phyloP scores from a whole-genome alignment of 495 filamentous ascomycete genomes.

The Neurospora sp. region DNA sequence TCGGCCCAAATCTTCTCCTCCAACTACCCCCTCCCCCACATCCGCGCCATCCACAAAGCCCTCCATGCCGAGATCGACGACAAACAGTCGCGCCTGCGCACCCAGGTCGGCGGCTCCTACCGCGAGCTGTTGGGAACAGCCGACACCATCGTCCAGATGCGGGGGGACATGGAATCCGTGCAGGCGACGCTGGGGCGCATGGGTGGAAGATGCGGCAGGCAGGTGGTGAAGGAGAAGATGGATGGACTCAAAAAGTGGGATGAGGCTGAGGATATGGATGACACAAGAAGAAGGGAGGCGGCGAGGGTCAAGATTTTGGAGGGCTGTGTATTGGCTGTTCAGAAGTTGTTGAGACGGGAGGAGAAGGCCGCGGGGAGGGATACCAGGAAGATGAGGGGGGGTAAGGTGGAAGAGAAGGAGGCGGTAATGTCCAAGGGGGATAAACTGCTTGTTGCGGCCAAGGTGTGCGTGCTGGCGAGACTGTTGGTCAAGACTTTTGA shows the following conservation, averaged over 20 bases:
- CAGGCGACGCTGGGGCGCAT: slow-evolving; percentile 61
- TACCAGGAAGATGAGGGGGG: slow-evolving; percentile 18
- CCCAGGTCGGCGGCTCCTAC: slow-evolving; percentile 88
- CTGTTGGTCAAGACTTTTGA: slow-evolving; percentile 37
- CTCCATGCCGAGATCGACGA: slow-evolving; percentile 52
- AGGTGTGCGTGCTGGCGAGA: slow-evolving; percentile 65
- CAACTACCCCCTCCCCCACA: slow-evolving; percentile 51
- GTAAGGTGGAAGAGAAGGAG: neutral
- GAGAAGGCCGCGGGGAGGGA: slow-evolving; percentile 14
- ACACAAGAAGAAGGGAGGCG: slow-evolving; percentile 11
- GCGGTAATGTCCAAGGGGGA: slow-evolving; percentile 15
- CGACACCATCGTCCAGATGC: slow-evolving; percentile 85
- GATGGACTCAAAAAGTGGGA: slow-evolving; percentile 34
- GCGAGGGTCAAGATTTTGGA: slow-evolving; percentile 33
- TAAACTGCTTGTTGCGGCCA: slow-evolving; percentile 59
- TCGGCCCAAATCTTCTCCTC: slow-evolving; percentile 72
- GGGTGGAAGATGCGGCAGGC: slow-evolving; percentile 67
- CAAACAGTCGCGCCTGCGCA: slow-evolving; percentile 80
- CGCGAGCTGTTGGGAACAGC: slow-evolving; percentile 87
- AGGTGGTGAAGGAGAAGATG: slow-evolving; percentile 57
- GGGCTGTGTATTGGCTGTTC: slow-evolving; percentile 29
- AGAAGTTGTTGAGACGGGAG: slow-evolving; percentile 33
- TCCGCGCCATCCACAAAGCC: slow-evolving; percentile 45
- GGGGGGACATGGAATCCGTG: slow-evolving; percentile 59
- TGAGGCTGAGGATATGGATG: slow-evolving; percentile 6